A percentile compares a stretch with the other conserved stretches of the same genome.
phyloP scores from a whole-genome alignment of 345 rosid species.

The Jatropha curcas region DNA sequence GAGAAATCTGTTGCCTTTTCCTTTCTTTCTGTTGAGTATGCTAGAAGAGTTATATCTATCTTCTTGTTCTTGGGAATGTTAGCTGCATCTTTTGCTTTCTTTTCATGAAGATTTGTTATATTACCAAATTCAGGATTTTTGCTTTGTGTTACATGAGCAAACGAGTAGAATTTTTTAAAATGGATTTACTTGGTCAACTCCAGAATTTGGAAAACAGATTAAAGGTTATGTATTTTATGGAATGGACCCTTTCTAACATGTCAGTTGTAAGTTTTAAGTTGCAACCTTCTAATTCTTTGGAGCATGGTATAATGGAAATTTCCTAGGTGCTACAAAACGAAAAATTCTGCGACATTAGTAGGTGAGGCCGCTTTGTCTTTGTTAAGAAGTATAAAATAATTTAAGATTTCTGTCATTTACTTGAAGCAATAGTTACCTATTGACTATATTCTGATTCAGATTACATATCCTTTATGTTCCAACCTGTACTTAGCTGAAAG shows the following conservation, averaged over 20 bases:
- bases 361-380: background rate
- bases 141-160: too few relatives aligned
- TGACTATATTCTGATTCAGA: conserved; percentile 6
- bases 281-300: background rate
- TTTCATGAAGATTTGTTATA: background rate
- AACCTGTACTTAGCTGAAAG: conserved; percentile 31
- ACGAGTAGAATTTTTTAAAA: too few relatives aligned
- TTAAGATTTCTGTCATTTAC: conserved; percentile 5
- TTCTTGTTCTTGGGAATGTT: background rate
- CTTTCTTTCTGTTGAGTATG: background rate
- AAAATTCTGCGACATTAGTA: too few relatives aligned
- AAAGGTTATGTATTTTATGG: background rate
- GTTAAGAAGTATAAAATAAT: conserved; percentile 4
- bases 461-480: conserved; percentile 2
- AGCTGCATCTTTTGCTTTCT: background rate
- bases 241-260: background rate
- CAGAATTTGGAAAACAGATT: background rate
- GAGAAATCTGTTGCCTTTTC: background rate
- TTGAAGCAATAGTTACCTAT: conserved; percentile 14
- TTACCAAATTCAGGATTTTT: background rate
- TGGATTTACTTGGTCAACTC: conserved; percentile 1
- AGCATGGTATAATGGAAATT: too few relatives aligned
- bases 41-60: background rate
- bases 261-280: background rate
- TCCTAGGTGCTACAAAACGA: too few relatives aligned